These are phyloP conservation scores for Alternaria hordeiaustralica DNA, from an alignment of 2,329 filamentous ascomycete species.

Conservation along the genomic window DNA sequence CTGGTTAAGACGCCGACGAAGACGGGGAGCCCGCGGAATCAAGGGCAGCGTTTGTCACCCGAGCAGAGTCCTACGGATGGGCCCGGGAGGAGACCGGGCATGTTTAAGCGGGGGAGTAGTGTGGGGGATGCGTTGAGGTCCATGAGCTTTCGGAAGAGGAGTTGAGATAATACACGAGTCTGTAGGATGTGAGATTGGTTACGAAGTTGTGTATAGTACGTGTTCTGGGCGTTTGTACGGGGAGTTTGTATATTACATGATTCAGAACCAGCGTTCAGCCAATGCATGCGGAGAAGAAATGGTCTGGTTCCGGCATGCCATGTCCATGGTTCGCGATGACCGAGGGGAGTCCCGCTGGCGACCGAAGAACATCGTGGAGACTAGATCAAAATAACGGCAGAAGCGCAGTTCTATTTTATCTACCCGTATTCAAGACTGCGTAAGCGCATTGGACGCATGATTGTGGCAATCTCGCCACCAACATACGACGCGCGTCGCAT, in stretches of 20 bases:
- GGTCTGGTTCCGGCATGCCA: background rate
- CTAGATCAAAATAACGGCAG: background rate
- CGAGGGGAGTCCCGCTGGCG: background rate
- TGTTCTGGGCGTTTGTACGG: background rate
- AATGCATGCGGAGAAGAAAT: background rate
- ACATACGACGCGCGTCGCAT: slow-evolving; percentile 35
- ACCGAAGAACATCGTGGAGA: background rate
- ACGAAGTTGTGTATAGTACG: background rate
- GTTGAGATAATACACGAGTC: slow-evolving; percentile 5
- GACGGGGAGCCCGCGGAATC: background rate
- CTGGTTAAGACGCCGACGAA: background rate
- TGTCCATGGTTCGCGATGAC: slow-evolving; percentile 1
- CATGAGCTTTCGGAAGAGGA: slow-evolving; percentile 21
- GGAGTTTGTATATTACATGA: background rate
- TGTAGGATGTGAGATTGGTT: background rate
- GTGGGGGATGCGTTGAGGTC: slow-evolving; percentile 20
- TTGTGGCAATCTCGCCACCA: slow-evolving; percentile 28
- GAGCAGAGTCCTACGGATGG: slow-evolving; percentile 3
- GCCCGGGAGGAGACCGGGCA: slow-evolving; percentile 15
- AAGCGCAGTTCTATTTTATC: background rate
- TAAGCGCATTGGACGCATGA: slow-evolving; percentile 9
- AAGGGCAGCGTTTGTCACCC: slow-evolving; percentile 4
- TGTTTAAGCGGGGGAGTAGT: slow-evolving; percentile 24
- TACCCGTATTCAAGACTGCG: background rate
- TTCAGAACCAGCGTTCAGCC: background rate